Evolutionary conservation across 495 filamentous ascomycete genomes (phyloP).

Genomic region (Staphylotrichum longicolle): DNA sequence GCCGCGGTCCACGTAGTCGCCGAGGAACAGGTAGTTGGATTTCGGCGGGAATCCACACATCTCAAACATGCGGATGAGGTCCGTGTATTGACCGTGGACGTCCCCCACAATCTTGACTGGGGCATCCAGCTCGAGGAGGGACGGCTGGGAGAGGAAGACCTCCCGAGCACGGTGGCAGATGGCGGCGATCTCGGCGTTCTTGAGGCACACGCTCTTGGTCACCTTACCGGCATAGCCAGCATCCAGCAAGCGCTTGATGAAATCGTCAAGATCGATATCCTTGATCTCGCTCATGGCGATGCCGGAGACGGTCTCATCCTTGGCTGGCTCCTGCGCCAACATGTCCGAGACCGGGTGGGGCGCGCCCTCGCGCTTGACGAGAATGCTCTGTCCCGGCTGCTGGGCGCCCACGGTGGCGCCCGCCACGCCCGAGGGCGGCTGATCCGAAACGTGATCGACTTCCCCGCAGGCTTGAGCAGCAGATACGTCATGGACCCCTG

Average conservation of each 20-base stretch:
- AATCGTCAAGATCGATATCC: constrained; percentile 91
- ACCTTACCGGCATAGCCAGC: constrained; percentile 95
- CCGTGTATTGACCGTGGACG: constrained; percentile 97
- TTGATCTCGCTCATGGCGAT: constrained; percentile 77
- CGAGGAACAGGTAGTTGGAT: constrained; percentile 93
- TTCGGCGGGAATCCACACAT: constrained; percentile 97
- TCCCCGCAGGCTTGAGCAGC: constrained; percentile 83
- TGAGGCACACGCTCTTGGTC: constrained; percentile 93
- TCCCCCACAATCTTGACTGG: constrained; percentile 99
- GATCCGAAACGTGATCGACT: constrained; percentile 94
- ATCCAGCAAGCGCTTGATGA: constrained; percentile 91
- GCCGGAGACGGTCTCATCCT: constrained; percentile 39
- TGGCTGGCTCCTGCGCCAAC: constrained; percentile 33
- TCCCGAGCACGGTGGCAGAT: constrained; percentile 87
- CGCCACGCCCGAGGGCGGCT: constrained; percentile 66
- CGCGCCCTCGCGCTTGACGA: constrained; percentile 71
- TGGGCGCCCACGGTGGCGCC: constrained; percentile 45
- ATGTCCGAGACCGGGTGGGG: constrained; percentile 52
- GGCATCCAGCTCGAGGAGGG: constrained; percentile 86
- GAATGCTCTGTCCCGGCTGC: constrained; percentile 71
- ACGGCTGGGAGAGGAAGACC: constrained; percentile 86
- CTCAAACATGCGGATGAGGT: constrained; percentile 96
- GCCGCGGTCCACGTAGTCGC: constrained; percentile 96
- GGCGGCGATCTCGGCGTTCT: constrained; percentile 94
- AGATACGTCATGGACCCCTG: constrained; percentile 72